Evolutionary conservation across 2,329 filamentous ascomycete species (phyloP), one percentile per base, ranked within the genome.

Genomic region (Cordyceps fumosorosea): DNA sequence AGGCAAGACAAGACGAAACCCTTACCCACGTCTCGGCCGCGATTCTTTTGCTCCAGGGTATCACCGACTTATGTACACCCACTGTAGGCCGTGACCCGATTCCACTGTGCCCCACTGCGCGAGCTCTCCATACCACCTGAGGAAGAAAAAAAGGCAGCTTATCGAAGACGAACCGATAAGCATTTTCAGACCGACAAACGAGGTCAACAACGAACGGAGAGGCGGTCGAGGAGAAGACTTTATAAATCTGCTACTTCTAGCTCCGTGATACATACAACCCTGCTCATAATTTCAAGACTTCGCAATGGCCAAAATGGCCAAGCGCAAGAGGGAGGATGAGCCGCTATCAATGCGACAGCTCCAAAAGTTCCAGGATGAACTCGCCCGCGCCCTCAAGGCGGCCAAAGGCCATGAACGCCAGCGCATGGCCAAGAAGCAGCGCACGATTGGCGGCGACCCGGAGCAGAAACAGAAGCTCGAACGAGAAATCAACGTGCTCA

Each of bases 391-490:
- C 0, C 79, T 93, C 64, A 91, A 91, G 73, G 78, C 81, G 12
- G 88, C 87, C 62, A 91, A 90, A 71, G 87, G 87, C 53, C 89
- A 91, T 70, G 90, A 93, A 77, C 82, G 89, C 52, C 90, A 93
- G 75, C 89, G 91, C 66, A 81, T 89, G 64, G 82, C 87, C 64
- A 88, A 85, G 72, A 77, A 81, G 48, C 73, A 84, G 16, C 79
- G 75, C 56, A 81, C 84, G 32, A 75, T 76, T 58, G 78, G 77
- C 57, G 68, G 75, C 18, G 71, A 74, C 2, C 66, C 74, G 10
- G 81, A 81, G 51, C 84, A 86, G 69, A 76, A 83, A 24, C 75
- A 78, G 63, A 79, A 89, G 22, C 75, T 93, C 37, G 83, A 90
- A 65, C 81, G 82, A 40, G 89, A 86, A 69, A 70, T 85, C 51